Conservation (phyloP, 768 basidiomycete species). For the Myochromella boudieri region DNA sequence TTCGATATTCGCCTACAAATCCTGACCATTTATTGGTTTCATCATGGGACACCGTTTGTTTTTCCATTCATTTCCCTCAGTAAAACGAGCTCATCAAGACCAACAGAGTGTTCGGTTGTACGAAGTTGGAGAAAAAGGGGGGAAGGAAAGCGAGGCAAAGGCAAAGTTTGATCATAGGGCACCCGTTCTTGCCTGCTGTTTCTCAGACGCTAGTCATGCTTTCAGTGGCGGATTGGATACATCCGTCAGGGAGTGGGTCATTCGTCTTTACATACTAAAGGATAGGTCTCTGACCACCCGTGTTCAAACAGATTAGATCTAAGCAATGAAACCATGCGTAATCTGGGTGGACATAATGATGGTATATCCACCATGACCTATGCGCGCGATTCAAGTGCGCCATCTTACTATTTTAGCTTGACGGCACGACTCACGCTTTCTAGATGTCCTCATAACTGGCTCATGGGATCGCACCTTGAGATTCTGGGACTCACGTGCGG, state of each 20-base stretch:
- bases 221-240: slow-evolving; percentile 90
- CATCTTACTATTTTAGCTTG: not conserved
- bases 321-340: slow-evolving; percentile 63
- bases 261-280: not conserved
- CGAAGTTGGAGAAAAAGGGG: slow-evolving; percentile 65
- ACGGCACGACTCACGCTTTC: not conserved
- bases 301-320: slow-evolving; percentile 68
- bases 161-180: slow-evolving; percentile 89
- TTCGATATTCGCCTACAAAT: slow-evolving; percentile 79
- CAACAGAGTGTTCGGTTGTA: slow-evolving; percentile 38
- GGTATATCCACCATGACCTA: slow-evolving; percentile 78
- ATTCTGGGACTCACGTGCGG: slow-evolving; percentile 80
- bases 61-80: slow-evolving; percentile 4
- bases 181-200: slow-evolving; percentile 82
- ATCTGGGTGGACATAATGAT: slow-evolving; percentile 81
- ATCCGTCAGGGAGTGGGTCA: slow-evolving; percentile 75
- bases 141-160: slow-evolving; percentile 60
- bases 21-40: slow-evolving; percentile 80
- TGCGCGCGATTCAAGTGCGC: slow-evolving; percentile 62
- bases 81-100: not conserved
- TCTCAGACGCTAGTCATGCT: slow-evolving; percentile 62
- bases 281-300: not conserved
- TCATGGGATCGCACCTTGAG: slow-evolving; percentile 92
- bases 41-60: slow-evolving; percentile 81
- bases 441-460: slow-evolving; percentile 78